phyloP scores from a whole-genome alignment of 768 basidiomycete species.

The Boletus sp. region DNA sequence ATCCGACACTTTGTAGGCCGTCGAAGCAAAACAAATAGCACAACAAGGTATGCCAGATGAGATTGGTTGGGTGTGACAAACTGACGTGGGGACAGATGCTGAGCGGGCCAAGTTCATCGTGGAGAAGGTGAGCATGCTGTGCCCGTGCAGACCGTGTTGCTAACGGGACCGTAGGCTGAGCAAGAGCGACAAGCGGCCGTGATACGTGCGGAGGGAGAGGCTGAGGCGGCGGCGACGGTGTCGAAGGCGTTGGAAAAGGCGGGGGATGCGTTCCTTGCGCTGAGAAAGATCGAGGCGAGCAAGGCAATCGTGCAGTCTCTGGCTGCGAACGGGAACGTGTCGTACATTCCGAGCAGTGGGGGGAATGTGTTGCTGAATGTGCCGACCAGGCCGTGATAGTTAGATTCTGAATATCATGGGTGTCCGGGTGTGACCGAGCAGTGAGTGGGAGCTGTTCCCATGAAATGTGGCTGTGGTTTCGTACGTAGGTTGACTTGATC shows the following conservation, averaged over 20 bases:
- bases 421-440: conserved; percentile 21
- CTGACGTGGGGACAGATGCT: conserved; percentile 61
- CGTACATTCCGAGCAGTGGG: conserved; percentile 81
- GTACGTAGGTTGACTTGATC: conserved; percentile 21
- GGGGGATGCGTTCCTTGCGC: conserved; percentile 92
- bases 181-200: conserved; percentile 99
- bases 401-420: background rate
- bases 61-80: background rate
- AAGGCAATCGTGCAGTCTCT: conserved; percentile 94
- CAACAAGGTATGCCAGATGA: conserved; percentile 75
- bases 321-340: conserved; percentile 76
- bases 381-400: conserved; percentile 44
- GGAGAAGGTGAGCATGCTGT: conserved; percentile 69
- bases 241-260: conserved; percentile 89
- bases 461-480: conserved; percentile 25
- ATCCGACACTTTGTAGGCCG: conserved; percentile 52
- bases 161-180: conserved; percentile 68
- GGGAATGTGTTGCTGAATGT: conserved; percentile 85
- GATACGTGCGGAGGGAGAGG: conserved; percentile 97
- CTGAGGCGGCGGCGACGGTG: conserved; percentile 93
- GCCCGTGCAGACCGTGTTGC: conserved; percentile 6
- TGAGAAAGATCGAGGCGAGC: conserved; percentile 96
- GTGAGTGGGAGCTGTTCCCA: conserved; percentile 16
- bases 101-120: conserved; percentile 99
- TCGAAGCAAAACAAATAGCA: conserved; percentile 99